Evolutionary conservation across 2,329 filamentous ascomycete species (phyloP).

Genomic region (Lecanosticta acicola): DNA sequence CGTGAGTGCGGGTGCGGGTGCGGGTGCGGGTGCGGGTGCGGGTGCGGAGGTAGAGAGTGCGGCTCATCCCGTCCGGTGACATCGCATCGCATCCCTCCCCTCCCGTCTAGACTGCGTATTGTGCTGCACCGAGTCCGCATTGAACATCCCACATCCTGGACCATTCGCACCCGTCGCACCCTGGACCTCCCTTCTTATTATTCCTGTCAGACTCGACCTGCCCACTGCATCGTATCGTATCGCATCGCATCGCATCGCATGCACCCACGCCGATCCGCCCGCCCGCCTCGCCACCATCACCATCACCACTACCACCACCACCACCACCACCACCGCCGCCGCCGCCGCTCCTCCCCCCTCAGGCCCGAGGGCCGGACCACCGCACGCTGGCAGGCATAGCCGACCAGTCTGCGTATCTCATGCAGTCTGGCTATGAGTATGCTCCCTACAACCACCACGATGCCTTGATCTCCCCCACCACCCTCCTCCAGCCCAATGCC

Average conservation of each 20-base stretch:
- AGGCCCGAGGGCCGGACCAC: conserved; percentile 3
- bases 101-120: too few species aligned
- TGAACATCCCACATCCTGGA: not conserved
- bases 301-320: not conserved
- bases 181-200: too few species aligned
- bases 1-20: too few species aligned
- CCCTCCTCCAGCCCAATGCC: conserved; percentile 11
- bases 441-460: conserved; percentile 14
- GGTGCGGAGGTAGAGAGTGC: too few species aligned
- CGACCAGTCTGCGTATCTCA: conserved; percentile 63
- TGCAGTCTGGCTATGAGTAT: conserved; percentile 73
- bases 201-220: too few species aligned
- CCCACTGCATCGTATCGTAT: too few species aligned
- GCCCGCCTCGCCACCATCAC: not conserved
- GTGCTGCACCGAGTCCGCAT: too few species aligned
- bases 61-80: too few species aligned
- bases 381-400: conserved; percentile 31
- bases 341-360: not conserved
- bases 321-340: not conserved
- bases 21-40: too few species aligned
- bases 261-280: not conserved
- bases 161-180: not conserved
- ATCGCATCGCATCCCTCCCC: too few species aligned
- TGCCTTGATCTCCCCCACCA: conserved; percentile 14
- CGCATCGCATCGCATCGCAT: too few species aligned